Conservation (phyloP, 768 basidiomycete species). For the Boletus rubescentipes region DNA sequence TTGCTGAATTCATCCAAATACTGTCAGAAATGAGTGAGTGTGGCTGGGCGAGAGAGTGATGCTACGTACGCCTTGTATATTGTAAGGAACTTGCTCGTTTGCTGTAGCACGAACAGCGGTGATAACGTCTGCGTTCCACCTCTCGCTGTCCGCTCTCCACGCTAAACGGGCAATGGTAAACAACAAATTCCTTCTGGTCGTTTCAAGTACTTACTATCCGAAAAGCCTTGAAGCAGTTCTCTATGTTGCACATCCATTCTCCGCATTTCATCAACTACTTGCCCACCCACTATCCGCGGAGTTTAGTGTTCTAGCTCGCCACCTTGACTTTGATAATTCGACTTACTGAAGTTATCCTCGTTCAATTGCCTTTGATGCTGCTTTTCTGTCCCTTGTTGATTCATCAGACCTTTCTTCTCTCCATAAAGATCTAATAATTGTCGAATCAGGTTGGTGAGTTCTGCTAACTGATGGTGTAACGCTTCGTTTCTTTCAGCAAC, state of each 20-base stretch:
- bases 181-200: neutral
- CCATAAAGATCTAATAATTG: constrained; percentile 55
- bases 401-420: constrained; percentile 53
- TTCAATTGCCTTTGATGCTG: constrained; percentile 34
- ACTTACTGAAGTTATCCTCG: constrained; percentile 51
- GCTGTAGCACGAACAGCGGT: constrained; percentile 68
- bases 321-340: neutral
- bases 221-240: constrained; percentile 48
- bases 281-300: constrained; percentile 45
- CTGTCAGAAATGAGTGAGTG: constrained; percentile 30
- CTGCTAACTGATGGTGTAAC: constrained; percentile 54
- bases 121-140: constrained; percentile 61
- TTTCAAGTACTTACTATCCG: constrained; percentile 45
- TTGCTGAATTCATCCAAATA: constrained; percentile 83
- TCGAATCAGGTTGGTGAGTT: constrained; percentile 63
- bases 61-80: constrained; percentile 65
- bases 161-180: constrained; percentile 34
- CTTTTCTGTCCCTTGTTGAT: constrained; percentile 48
- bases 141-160: constrained; percentile 60
- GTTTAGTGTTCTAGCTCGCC: constrained; percentile 1
- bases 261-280: constrained; percentile 52
- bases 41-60: neutral
- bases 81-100: constrained; percentile 69
- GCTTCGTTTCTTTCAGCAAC: constrained; percentile 54
- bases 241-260: constrained; percentile 54